Evolutionary conservation across 352 stramenopile genomes (phyloP), one percentile per base, ranked within the genome.

Genomic region (Globisporangium orthogonon): DNA sequence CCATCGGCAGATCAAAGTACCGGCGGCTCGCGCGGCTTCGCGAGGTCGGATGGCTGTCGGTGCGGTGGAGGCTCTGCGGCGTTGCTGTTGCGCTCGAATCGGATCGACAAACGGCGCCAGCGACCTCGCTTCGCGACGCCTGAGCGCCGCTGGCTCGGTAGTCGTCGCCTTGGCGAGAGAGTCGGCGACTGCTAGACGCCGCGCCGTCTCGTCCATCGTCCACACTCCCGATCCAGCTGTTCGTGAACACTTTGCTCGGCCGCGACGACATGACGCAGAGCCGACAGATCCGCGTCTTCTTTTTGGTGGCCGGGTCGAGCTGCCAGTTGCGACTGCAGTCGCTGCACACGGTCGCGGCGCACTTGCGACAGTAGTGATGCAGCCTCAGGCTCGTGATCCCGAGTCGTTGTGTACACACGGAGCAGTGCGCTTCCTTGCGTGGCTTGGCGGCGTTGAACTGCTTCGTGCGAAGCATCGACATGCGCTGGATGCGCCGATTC

Each of bases 351-450:
- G 47, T 64, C 17, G 50, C 41, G 18, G 39, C 54, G 52, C 62
- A 68, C 39, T 68, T 65, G 4, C 58, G 58, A n/a, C 62, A 68
- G 35, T 52, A 44, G 52, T 58, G 50, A 41, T 56, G 51, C 47
- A 45, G 29, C 11, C 58, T 45, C 9, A 68, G 40, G 33, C 56
- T 62, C 50, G 50, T 7, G n/a, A 66, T 13, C 7, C 62, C 57
- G 30, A 69, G 23, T n/a, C 53, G 58, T 41, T 64, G 60, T 7
- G 59, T 52, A 43, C 62, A 69, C 31, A 66, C 46, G 14, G 52
- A 28, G 44, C 62, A 66, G 49, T 62, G 60, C 18, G 49, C 49
- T 2, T 63, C 50, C 23, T 54, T 61, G 15, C 49, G 29, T 2
- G 48, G 46, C 29, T 65, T 65, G 17, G 23, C 43, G 7, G 40